Evolutionary conservation across 2,329 filamentous ascomycete species (phyloP).

Genomic region (Chaetomium strumarium): DNA sequence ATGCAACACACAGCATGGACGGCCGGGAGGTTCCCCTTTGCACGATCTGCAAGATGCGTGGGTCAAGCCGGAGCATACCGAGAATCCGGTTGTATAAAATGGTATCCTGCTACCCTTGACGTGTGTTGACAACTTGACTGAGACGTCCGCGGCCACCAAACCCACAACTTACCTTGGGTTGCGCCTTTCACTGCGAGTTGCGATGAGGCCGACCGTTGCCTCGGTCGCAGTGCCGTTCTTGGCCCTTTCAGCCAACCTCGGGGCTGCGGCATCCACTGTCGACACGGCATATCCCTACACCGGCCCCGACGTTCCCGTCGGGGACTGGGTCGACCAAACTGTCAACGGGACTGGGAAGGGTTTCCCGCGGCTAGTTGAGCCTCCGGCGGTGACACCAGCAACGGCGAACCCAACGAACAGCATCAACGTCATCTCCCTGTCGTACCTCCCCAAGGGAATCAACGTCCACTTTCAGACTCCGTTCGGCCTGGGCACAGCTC

Average conservation of each 20-base stretch:
- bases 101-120: no score
- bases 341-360: not conserved
- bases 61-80: no score
- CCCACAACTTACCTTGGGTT: not conserved
- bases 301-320: not conserved
- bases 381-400: not conserved
- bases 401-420: not conserved
- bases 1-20: no score
- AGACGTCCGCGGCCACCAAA: no score
- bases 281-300: not conserved
- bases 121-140: no score
- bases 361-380: not conserved
- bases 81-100: no score
- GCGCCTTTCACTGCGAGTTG: not conserved
- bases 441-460: not conserved
- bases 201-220: not conserved
- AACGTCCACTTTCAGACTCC: not conserved
- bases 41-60: no score
- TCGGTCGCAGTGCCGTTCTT: not conserved
- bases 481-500: not conserved
- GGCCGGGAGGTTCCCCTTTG: no score
- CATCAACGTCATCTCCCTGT: not conserved
- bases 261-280: not conserved
- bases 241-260: not conserved
- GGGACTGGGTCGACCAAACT: not conserved